A percentile compares a stretch with the other conserved stretches of the same genome.
Conservation (phyloP, 2,329 filamentous ascomycete species). For the Bisporella sp. region DNA sequence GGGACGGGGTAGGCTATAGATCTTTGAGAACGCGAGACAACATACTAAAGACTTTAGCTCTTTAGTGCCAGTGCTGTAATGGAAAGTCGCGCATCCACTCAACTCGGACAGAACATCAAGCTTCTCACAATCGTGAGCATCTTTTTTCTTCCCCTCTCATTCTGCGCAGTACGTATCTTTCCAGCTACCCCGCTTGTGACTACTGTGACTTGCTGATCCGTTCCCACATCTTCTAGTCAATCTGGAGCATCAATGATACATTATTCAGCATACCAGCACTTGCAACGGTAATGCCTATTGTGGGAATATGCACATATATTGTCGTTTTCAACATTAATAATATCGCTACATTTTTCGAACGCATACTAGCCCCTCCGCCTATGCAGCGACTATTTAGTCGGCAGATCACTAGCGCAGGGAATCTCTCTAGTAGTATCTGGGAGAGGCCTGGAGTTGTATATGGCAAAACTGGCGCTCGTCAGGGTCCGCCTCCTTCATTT, state of each 20-base stretch:
- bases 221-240: not conserved
- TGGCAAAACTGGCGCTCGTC: too few species aligned
- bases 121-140: slow-evolving; percentile 32
- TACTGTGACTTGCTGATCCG: too few species aligned
- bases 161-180: slow-evolving; percentile 16
- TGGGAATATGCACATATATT: not conserved
- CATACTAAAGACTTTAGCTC: not conserved
- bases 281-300: not conserved
- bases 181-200: not conserved
- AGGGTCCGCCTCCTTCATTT: too few species aligned
- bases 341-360: too few species aligned
- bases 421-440: too few species aligned
- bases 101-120: slow-evolving; percentile 29
- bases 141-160: slow-evolving; percentile 30
- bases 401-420: too few species aligned
- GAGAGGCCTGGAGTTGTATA: too few species aligned
- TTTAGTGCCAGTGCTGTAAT: not conserved
- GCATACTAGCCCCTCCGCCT: too few species aligned
- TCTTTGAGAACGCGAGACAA: not conserved
- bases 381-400: too few species aligned
- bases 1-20: slow-evolving; percentile 10
- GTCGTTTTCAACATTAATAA: too few species aligned
- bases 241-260: not conserved
- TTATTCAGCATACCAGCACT: not conserved
- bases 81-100: slow-evolving; percentile 18